These are phyloP conservation scores for Conringia planisiliqua DNA, from an alignment of 345 rosid genomes.

Conservation along the genomic window DNA sequence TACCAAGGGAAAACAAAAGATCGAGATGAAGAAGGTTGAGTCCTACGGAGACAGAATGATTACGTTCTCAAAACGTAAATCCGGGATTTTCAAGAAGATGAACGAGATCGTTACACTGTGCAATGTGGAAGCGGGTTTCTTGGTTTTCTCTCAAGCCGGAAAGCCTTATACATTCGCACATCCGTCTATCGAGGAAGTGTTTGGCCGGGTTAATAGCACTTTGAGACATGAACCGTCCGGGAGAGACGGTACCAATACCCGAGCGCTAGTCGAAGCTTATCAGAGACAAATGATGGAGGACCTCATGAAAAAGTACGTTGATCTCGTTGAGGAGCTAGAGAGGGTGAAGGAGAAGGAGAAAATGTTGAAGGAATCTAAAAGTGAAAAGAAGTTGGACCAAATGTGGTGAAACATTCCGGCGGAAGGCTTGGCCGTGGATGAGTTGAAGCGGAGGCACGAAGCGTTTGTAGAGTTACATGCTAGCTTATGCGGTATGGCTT, in stretches of 20 bases:
- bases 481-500: neutral
- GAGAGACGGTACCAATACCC: neutral
- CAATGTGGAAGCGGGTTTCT: slow-evolving; percentile 24
- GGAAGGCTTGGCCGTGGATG: neutral
- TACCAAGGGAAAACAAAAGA: slow-evolving; percentile 32
- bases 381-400: neutral
- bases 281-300: slow-evolving; percentile 14
- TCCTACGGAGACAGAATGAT: slow-evolving; percentile 26
- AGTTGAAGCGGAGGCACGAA: neutral
- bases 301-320: slow-evolving; percentile 7
- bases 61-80: slow-evolving; percentile 43
- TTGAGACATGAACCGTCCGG: neutral
- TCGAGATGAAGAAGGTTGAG: slow-evolving; percentile 30
- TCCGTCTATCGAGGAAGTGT: slow-evolving; percentile 33
- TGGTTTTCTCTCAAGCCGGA: slow-evolving; percentile 38
- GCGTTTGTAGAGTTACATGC: neutral
- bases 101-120: slow-evolving; percentile 37
- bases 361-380: neutral
- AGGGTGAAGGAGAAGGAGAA: slow-evolving; percentile 8
- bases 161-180: slow-evolving; percentile 37
- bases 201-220: neutral
- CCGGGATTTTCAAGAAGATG: slow-evolving; percentile 41
- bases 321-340: slow-evolving; percentile 5
- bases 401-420: neutral
- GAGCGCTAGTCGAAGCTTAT: slow-evolving; percentile 37